Conservation (phyloP, 352 stramenopile species). For the Globisporangium megalacanthum region DNA sequence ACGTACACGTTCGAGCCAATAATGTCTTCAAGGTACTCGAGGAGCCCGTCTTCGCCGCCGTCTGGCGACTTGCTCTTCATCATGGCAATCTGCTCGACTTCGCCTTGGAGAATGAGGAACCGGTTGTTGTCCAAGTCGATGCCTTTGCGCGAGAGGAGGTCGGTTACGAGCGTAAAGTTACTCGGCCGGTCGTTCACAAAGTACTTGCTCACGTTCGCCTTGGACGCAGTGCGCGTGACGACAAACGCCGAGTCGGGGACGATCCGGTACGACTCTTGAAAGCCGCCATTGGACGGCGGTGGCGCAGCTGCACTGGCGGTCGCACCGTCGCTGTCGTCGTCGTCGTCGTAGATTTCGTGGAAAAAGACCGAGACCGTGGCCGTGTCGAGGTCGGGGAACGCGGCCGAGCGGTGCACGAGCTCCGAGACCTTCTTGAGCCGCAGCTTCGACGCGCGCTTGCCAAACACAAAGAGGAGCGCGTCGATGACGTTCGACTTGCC, state of each 20-base stretch:
- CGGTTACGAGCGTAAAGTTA: conserved; percentile 94
- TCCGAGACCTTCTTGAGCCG: conserved; percentile 95
- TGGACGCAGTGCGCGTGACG: conserved; percentile 92
- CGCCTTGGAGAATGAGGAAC: conserved; percentile 98
- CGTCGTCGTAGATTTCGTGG: conserved; percentile 93
- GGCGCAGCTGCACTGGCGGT: not conserved
- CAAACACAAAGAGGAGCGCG: conserved; percentile 99
- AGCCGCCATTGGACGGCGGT: not conserved
- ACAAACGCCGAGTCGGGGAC: conserved; percentile 89
- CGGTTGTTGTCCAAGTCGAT: conserved; percentile 99
- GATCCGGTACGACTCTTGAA: conserved; percentile 87
- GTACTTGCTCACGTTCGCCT: conserved; percentile 97
- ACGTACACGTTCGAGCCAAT: conserved; percentile 99
- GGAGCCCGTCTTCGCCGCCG: conserved; percentile 94
- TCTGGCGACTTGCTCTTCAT: conserved; percentile 98
- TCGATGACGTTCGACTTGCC: conserved; percentile 99
- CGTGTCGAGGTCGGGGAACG: conserved; percentile 88
- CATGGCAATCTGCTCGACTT: conserved; percentile 98
- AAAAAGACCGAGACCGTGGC: conserved; percentile 98
- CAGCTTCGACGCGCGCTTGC: conserved; percentile 98
- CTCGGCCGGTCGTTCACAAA: conserved; percentile 91
- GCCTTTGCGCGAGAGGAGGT: conserved; percentile 91
- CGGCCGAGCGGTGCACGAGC: conserved; percentile 96
- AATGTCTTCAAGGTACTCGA: conserved; percentile 99
- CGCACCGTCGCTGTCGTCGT: conserved; percentile 13